phyloP scores from a whole-genome alignment of 1,139 yeast species.

The Barnettozyma hawaiiensis region DNA sequence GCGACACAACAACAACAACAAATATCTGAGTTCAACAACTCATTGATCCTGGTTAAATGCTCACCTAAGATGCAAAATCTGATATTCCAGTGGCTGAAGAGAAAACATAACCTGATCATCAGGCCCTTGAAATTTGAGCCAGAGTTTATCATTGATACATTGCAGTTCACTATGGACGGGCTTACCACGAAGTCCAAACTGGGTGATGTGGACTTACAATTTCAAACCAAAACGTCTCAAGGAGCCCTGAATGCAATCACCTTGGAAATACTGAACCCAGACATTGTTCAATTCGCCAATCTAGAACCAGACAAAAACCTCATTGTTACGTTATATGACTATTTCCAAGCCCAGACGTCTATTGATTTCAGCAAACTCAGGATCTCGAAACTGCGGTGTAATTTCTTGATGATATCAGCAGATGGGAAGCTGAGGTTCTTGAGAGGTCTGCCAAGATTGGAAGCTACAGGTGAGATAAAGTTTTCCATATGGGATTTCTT shows the following conservation, averaged over 20 bases:
- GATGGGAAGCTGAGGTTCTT: conserved; percentile 22
- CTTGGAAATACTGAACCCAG: conserved; percentile 16
- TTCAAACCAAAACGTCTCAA: conserved; percentile 12
- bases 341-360: conserved; percentile 16
- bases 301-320: conserved; percentile 7
- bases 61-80: conserved; percentile 15
- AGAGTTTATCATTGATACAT: conserved; percentile 20
- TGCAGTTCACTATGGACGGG: conserved; percentile 23
- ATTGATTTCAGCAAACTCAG: conserved; percentile 18
- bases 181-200: conserved; percentile 15
- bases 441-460: conserved; percentile 19
- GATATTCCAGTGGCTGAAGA: conserved; percentile 25
- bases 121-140: conserved; percentile 23
- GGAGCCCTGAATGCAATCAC: conserved; percentile 13
- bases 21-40: conserved; percentile 10
- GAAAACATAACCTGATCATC: conserved; percentile 23
- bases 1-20: too few species aligned
- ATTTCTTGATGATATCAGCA: conserved; percentile 16
- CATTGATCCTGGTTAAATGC: conserved; percentile 17
- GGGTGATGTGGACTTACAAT: conserved; percentile 22
- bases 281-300: conserved; percentile 11
- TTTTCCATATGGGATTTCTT: conserved; percentile 25
- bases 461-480: conserved; percentile 16
- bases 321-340: conserved; percentile 10
- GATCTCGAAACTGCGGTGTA: conserved; percentile 16